A percentile compares a stretch with the other conserved stretches of the same genome.
phyloP scores from a whole-genome alignment of 225 moss, liverwort and hornwort genomes.

The Pseudisothecium myosuroides region DNA sequence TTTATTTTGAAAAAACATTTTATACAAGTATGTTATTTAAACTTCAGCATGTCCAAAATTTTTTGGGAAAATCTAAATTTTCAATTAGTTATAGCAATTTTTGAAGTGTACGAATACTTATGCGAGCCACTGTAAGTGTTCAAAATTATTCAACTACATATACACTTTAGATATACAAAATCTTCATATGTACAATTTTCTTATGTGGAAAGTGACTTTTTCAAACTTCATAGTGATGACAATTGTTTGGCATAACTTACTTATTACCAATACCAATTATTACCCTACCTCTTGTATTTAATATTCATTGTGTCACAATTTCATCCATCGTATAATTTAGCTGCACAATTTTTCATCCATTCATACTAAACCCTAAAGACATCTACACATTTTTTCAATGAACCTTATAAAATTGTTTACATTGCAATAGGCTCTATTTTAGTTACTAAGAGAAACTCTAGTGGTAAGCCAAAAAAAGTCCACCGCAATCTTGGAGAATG shows the following conservation, averaged over 20 bases:
- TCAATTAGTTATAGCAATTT: too few relatives aligned
- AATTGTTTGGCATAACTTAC: not conserved
- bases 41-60: too few relatives aligned
- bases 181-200: accelerated
- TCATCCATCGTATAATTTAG: not conserved
- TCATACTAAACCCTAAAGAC: not conserved
- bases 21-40: too few relatives aligned
- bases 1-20: too few relatives aligned
- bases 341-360: not conserved
- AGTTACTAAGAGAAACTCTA: not conserved
- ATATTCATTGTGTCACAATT: not conserved
- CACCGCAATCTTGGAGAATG: accelerated
- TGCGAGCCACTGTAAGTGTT: too few relatives aligned
- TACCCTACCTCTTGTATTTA: not conserved
- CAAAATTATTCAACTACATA: not conserved
- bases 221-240: accelerated
- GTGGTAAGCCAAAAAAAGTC: accelerated
- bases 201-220: not conserved
- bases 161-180: not conserved
- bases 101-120: too few relatives aligned
- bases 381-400: too few relatives aligned
- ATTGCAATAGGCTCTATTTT: not conserved
- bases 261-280: too few relatives aligned
- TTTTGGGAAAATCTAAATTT: too few relatives aligned
- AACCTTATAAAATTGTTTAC: not conserved